Conservation (phyloP, 225 moss, liverwort and hornwort genomes). For the Straminergon stramineum region DNA sequence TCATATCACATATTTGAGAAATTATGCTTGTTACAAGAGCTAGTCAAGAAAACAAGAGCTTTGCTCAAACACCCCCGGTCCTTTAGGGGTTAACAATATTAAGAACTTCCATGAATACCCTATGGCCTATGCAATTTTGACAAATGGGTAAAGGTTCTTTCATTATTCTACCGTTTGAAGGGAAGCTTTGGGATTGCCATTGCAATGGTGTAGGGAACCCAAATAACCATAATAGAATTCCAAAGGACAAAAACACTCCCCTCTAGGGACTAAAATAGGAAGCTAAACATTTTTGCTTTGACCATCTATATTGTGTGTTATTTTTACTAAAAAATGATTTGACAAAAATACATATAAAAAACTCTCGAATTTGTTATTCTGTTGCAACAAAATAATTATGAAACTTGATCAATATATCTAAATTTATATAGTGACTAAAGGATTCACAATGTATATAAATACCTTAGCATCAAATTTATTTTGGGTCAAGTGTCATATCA, state of each 20-base stretch:
- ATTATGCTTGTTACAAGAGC: no score
- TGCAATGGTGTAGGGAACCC: rapidly evolving
- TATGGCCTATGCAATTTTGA: rapidly evolving
- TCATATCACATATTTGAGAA: no score
- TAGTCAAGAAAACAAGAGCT: no score
- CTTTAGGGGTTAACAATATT: not conserved
- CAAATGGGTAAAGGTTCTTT: not conserved
- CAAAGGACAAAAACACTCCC: not conserved
- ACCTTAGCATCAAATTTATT: no score
- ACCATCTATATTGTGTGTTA: not conserved
- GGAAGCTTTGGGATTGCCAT: not conserved
- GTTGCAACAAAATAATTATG: not conserved
- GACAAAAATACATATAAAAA: not conserved
- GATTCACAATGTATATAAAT: no score
- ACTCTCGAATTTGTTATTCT: not conserved
- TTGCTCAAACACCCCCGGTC: no score
- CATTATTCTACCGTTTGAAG: not conserved
- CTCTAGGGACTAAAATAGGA: not conserved
- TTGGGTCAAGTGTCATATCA: not conserved
- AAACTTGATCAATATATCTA: rapidly evolving
- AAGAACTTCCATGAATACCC: not conserved
- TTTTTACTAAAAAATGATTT: not conserved
- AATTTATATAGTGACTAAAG: not conserved
- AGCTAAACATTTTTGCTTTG: not conserved
- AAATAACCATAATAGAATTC: not conserved